phyloP scores from a whole-genome alignment of 176 grass and related monocot species.

The Cymbopogon citratus region DNA sequence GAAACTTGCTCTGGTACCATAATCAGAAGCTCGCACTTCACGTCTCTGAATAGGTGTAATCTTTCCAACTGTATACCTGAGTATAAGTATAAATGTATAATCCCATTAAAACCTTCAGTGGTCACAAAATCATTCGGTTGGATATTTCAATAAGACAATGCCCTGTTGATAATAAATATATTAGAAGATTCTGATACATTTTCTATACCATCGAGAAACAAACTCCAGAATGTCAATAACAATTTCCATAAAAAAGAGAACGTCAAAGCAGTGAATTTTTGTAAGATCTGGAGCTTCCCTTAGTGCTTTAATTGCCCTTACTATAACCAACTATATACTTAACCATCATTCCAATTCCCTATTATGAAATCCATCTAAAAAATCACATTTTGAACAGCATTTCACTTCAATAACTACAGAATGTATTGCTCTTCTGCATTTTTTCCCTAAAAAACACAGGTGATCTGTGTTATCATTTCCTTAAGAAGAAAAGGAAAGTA shows the following conservation, averaged over 20 bases:
- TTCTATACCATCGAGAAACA: not conserved
- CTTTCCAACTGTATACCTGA: conserved; percentile 98
- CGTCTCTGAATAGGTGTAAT: conserved; percentile 93
- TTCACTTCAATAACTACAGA: not conserved
- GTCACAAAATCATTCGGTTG: not conserved
- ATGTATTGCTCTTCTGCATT: not conserved
- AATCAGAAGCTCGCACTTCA: conserved; percentile 90
- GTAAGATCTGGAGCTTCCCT: not conserved
- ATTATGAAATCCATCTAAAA: not conserved
- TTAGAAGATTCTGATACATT: not conserved
- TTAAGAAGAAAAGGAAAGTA: not conserved
- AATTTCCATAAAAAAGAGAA: not conserved
- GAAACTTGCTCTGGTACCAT: conserved; percentile 84
- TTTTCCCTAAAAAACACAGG: not conserved
- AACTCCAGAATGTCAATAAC: not conserved
- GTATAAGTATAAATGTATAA: conserved; percentile 28
- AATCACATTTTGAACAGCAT: not conserved
- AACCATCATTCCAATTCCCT: not conserved
- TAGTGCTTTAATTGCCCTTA: not conserved
- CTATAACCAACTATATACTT: not conserved
- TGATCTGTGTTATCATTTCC: not conserved
- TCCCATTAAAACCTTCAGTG: not conserved
- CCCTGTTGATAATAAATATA: not conserved
- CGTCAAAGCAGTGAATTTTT: not conserved
- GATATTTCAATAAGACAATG: not conserved